A percentile compares a stretch with the other conserved stretches of the same genome.
Conservation (phyloP, 306 rosid genomes). For the Trifolium fragiferum region DNA sequence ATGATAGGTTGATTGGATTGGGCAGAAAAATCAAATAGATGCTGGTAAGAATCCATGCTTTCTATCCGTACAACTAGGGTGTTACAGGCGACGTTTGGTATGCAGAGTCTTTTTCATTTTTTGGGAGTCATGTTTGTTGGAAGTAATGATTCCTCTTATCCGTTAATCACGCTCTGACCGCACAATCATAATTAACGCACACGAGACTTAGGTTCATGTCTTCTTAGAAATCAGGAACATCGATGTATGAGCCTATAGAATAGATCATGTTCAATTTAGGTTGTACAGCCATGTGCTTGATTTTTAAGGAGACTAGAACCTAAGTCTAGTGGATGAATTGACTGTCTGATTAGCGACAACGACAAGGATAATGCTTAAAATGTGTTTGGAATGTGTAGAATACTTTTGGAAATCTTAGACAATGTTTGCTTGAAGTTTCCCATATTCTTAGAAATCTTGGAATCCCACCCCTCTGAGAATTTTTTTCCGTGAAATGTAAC, state of each 20-base stretch:
- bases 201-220: not conserved
- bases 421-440: not conserved
- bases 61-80: constrained; percentile 32
- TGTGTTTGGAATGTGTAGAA: not conserved
- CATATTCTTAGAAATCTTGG: not conserved
- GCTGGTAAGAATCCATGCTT: constrained; percentile 57
- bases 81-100: not conserved
- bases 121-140: not conserved
- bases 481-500: not conserved
- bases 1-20: constrained; percentile 94
- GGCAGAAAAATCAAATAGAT: constrained; percentile 95
- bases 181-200: not conserved
- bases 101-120: not conserved
- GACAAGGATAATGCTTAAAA: not conserved
- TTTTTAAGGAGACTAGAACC: not conserved
- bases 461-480: not conserved
- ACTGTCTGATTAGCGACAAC: not conserved
- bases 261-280: not conserved
- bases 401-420: not conserved
- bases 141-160: not conserved
- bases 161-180: not conserved
- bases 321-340: not conserved
- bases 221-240: not conserved
- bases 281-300: not conserved
- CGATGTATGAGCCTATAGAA: not conserved